Conservation (phyloP, 2,329 filamentous ascomycete genomes). For the Cordyceps militaris region DNA sequence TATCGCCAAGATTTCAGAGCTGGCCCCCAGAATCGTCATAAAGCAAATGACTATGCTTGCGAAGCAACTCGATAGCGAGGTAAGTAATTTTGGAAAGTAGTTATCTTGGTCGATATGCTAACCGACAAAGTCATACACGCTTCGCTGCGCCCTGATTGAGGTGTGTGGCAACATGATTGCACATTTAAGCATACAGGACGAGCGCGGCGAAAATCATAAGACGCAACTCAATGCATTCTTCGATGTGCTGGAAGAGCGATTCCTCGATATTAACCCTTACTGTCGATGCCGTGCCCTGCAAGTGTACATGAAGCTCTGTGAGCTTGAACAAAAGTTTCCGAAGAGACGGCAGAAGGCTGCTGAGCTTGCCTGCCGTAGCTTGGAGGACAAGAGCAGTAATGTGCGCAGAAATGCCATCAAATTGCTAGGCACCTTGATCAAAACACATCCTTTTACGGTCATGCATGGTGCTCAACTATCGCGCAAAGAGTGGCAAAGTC, state of each 20-base stretch:
- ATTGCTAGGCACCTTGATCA: constrained; percentile 77
- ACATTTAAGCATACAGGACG: constrained; percentile 84
- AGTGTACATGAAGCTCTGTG: constrained; percentile 85
- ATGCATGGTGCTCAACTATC: constrained; percentile 85
- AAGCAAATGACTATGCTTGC: constrained; percentile 95
- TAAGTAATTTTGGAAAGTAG: constrained; percentile 27
- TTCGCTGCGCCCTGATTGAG: constrained; percentile 89
- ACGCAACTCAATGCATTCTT: constrained; percentile 96
- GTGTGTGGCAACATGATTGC: constrained; percentile 93
- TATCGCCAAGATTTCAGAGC: constrained; percentile 84
- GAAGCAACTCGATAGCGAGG: constrained; percentile 92
- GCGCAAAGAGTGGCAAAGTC: constrained; percentile 75
- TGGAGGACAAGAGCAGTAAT: constrained; percentile 98
- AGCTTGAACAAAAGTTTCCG: constrained; percentile 92
- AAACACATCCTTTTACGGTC: constrained; percentile 88
- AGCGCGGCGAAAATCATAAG: constrained; percentile 86
- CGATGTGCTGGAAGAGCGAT: constrained; percentile 91
- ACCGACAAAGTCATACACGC: constrained; percentile 66
- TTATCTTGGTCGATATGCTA: constrained; percentile 14
- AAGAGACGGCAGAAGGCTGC: constrained; percentile 84
- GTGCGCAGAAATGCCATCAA: constrained; percentile 94
- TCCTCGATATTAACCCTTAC: constrained; percentile 94
- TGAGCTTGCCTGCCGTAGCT: constrained; percentile 77
- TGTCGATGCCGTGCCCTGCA: constrained; percentile 88
- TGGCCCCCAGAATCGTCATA: constrained; percentile 85